Evolutionary conservation across 441 rosid species (phyloP).

Genomic region (Croton laevigatus): DNA sequence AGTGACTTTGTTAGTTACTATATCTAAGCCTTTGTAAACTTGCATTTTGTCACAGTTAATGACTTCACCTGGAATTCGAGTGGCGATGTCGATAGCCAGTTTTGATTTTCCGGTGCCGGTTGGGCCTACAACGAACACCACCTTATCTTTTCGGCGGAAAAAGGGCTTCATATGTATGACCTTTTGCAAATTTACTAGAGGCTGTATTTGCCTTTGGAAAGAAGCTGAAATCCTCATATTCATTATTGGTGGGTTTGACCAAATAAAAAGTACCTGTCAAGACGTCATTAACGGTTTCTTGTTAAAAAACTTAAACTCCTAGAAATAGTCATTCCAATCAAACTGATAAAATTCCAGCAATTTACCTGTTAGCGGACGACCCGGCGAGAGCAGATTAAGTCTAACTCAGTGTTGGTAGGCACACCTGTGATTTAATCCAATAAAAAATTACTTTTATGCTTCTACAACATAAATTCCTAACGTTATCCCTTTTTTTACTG

Average conservation of each 20-base stretch:
- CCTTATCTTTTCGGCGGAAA: slow-evolving; percentile 58
- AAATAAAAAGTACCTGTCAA: not conserved
- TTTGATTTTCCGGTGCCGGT: slow-evolving; percentile 84
- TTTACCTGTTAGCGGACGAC: no score
- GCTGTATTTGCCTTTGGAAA: slow-evolving; percentile 49
- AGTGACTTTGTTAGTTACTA: slow-evolving; percentile 68
- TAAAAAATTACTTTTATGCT: no score
- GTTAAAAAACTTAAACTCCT: no score
- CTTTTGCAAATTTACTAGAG: slow-evolving; percentile 45
- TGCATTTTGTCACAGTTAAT: slow-evolving; percentile 81
- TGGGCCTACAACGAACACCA: slow-evolving; percentile 69
- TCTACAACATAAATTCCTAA: no score
- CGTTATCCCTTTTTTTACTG: no score
- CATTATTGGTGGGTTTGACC: slow-evolving; percentile 1
- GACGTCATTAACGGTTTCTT: no score
- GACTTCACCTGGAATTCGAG: slow-evolving; percentile 60
- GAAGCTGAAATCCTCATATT: slow-evolving; percentile 47
- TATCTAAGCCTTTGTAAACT: slow-evolving; percentile 62
- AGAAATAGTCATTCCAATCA: no score
- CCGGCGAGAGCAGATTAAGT: no score
- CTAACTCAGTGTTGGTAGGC: no score
- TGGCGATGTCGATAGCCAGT: slow-evolving; percentile 69
- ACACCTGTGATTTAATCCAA: no score
- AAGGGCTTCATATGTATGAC: slow-evolving; percentile 33
- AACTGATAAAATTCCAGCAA: no score